Evolutionary conservation across 2,329 filamentous ascomycete species (phyloP).

Genomic region (Chrysoporthe puriensis): DNA sequence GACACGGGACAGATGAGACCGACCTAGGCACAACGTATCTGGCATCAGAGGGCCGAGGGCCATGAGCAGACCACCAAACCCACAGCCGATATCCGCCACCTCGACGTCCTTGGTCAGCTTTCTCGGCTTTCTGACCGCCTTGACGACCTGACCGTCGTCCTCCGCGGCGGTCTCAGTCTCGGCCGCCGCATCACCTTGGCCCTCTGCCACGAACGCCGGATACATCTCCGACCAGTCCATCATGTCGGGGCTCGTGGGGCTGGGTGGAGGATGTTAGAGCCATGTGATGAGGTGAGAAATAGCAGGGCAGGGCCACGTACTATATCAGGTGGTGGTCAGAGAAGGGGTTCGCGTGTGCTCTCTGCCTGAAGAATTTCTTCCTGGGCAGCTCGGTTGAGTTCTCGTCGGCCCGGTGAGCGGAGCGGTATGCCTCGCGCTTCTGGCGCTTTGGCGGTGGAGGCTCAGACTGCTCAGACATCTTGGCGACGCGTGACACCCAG

Average conservation of each 20-base stretch:
- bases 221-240: constrained; percentile 94
- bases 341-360: constrained; percentile 97
- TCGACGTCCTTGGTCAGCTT: constrained; percentile 73
- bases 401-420: constrained; percentile 52
- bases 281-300: background rate
- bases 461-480: background rate
- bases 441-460: constrained; percentile 53
- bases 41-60: constrained; percentile 82
- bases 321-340: constrained; percentile 90
- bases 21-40: constrained; percentile 80
- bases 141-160: constrained; percentile 22
- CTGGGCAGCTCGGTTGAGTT: constrained; percentile 70
- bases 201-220: constrained; percentile 67
- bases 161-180: constrained; percentile 26
- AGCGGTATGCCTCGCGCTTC: constrained; percentile 69
- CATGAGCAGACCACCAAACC: constrained; percentile 89
- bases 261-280: constrained; percentile 42
- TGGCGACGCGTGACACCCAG: background rate
- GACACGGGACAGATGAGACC: constrained; percentile 33
- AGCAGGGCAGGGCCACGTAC: constrained; percentile 41
- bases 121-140: constrained; percentile 35
- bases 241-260: constrained; percentile 74
- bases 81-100: constrained; percentile 95
- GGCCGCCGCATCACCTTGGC: constrained; percentile 31
- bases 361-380: constrained; percentile 95